Conservation (phyloP, 78 protist species). For the Creolimax fragrantissima region DNA sequence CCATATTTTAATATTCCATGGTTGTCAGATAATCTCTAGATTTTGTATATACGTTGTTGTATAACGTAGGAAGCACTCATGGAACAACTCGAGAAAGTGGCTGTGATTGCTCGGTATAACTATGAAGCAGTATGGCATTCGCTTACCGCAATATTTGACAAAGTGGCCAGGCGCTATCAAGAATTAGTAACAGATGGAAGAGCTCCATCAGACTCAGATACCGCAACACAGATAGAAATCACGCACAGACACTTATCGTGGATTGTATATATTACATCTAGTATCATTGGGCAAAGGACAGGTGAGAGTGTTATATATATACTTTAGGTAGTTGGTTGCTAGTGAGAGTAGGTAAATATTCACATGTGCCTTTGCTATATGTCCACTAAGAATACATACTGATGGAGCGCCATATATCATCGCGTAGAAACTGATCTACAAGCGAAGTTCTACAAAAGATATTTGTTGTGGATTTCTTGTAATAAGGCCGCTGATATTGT, state of each 20-base stretch:
- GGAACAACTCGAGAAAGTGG: slow-evolving; percentile 15
- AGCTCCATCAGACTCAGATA: neutral
- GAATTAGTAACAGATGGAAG: neutral
- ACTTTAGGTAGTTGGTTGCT: too few relatives aligned
- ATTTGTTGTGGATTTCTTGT: too few relatives aligned
- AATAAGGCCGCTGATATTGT: too few relatives aligned
- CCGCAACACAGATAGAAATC: neutral
- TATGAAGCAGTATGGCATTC: neutral
- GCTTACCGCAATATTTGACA: neutral
- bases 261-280: slow-evolving; percentile 15
- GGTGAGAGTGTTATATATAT: neutral
- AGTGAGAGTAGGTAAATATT: too few relatives aligned
- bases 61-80: slow-evolving; percentile 7
- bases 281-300: neutral
- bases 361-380: too few relatives aligned
- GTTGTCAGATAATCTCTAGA: neutral
- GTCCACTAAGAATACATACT: too few relatives aligned
- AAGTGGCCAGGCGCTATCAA: neutral
- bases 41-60: neutral
- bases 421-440: too few relatives aligned
- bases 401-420: too few relatives aligned
- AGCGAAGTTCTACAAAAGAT: too few relatives aligned
- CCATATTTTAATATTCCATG: neutral
- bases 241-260: slow-evolving; percentile 16
- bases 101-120: slow-evolving; percentile 21